phyloP scores from a whole-genome alignment of 1,284 basidiomycete genomes.

The Sphaerobolus stellatus region DNA sequence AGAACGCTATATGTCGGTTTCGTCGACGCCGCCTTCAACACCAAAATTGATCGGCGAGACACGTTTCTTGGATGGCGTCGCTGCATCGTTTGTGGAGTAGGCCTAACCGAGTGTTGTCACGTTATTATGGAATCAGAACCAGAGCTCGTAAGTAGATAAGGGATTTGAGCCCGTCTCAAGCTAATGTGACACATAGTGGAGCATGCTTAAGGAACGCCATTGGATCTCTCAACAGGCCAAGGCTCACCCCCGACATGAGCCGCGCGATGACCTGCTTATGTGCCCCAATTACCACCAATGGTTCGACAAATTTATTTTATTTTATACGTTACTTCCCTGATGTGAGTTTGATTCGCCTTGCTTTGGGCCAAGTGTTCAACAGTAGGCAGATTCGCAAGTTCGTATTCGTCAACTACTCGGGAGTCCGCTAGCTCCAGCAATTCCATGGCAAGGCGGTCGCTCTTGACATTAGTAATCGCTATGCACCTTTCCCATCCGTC shows the following conservation, averaged over 20 bases:
- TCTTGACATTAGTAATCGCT: not conserved
- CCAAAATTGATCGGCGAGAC: not conserved
- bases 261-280: not conserved
- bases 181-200: not conserved
- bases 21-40: not conserved
- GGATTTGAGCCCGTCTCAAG: not conserved
- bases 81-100: not conserved
- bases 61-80: not conserved
- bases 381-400: conserved; percentile 19
- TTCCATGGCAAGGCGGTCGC: conserved; percentile 28
- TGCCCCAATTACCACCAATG: not conserved
- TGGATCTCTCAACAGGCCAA: not conserved
- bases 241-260: not conserved
- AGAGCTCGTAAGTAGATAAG: not conserved
- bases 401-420: conserved; percentile 23
- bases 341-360: not conserved
- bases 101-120: not conserved
- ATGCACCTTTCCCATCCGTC: conserved; percentile 28
- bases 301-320: not conserved
- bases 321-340: not conserved
- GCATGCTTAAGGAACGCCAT: not conserved
- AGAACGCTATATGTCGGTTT: not conserved
- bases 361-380: not conserved
- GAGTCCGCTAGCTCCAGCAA: conserved; percentile 4
- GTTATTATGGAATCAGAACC: not conserved